Evolutionary conservation across 2,329 filamentous ascomycete species (phyloP).

Genomic region (Pochonia chlamydosporia): DNA sequence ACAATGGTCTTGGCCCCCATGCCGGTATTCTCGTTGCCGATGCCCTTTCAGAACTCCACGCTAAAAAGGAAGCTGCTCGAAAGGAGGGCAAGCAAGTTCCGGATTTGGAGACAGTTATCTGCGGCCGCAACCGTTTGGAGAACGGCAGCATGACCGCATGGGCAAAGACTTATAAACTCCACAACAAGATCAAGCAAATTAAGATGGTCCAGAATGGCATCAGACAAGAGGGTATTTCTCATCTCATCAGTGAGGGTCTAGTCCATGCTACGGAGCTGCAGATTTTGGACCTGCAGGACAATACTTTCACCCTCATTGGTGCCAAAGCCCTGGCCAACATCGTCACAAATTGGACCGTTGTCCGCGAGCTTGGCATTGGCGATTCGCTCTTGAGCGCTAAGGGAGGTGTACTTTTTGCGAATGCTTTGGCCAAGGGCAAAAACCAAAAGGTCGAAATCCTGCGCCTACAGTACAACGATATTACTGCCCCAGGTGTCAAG

Average conservation of each 20-base stretch:
- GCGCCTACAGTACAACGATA: slow-evolving; percentile 90
- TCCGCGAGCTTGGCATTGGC: slow-evolving; percentile 81
- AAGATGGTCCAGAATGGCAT: slow-evolving; percentile 99
- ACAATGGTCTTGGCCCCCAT: slow-evolving; percentile 92
- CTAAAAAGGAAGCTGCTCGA: slow-evolving; percentile 74
- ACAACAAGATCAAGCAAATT: slow-evolving; percentile 74
- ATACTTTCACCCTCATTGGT: slow-evolving; percentile 84
- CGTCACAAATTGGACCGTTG: slow-evolving; percentile 64
- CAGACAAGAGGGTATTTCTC: slow-evolving; percentile 82
- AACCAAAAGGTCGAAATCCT: slow-evolving; percentile 77
- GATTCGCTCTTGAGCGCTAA: slow-evolving; percentile 80
- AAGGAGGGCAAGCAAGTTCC: slow-evolving; percentile 68
- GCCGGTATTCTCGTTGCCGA: slow-evolving; percentile 87
- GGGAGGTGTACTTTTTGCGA: slow-evolving; percentile 67
- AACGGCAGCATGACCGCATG: slow-evolving; percentile 95
- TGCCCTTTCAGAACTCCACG: slow-evolving; percentile 75
- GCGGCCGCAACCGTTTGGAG: slow-evolving; percentile 91
- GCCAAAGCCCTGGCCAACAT: slow-evolving; percentile 73
- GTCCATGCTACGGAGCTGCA: slow-evolving; percentile 62
- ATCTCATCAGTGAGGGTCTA: slow-evolving; percentile 74
- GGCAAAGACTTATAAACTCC: slow-evolving; percentile 80
- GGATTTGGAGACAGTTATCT: slow-evolving; percentile 91
- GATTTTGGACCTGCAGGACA: slow-evolving; percentile 89
- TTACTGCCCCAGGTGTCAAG: slow-evolving; percentile 70
- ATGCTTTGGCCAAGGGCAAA: slow-evolving; percentile 66